phyloP scores from a whole-genome alignment of 345 rosid genomes.

The Lumnitzera racemosa region DNA sequence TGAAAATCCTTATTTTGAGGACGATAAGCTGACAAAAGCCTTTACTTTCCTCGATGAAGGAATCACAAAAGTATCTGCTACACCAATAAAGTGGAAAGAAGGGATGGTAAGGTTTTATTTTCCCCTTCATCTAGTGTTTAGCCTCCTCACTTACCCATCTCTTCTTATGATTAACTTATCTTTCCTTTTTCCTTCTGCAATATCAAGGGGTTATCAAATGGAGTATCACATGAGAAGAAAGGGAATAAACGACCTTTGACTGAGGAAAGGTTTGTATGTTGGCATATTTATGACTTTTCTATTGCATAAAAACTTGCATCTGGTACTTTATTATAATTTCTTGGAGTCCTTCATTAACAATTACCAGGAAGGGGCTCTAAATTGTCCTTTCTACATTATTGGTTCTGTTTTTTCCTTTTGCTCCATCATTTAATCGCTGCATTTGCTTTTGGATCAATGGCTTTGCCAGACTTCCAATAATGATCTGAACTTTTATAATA shows the following conservation, averaged over 20 bases:
- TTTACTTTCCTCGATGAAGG: slow-evolving; percentile 85
- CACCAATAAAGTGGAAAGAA: slow-evolving; percentile 85
- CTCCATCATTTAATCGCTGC: too few relatives aligned
- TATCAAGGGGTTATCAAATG: slow-evolving; percentile 76
- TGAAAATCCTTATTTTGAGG: slow-evolving; percentile 78
- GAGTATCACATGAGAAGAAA: slow-evolving; percentile 72
- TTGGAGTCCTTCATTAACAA: too few relatives aligned
- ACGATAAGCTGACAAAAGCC: slow-evolving; percentile 68
- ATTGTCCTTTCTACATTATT: too few relatives aligned
- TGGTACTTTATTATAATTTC: not conserved
- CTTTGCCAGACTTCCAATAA: too few relatives aligned
- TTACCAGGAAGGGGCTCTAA: too few relatives aligned
- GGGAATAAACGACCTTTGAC: slow-evolving; percentile 71
- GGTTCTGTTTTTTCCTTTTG: too few relatives aligned
- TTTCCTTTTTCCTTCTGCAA: slow-evolving; percentile 5
- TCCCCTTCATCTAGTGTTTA: not conserved
- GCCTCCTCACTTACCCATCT: not conserved
- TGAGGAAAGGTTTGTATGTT: slow-evolving; percentile 53
- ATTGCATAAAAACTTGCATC: not conserved
- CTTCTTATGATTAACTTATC: slow-evolving; percentile 6
- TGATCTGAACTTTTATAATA: too few relatives aligned
- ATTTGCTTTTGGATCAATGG: too few relatives aligned
- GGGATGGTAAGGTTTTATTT: slow-evolving; percentile 48
- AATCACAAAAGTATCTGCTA: slow-evolving; percentile 62
- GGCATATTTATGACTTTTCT: not conserved